A percentile compares a stretch with the other conserved stretches of the same genome.
Evolutionary conservation across 2,329 filamentous ascomycete genomes (phyloP).

Genomic region (Aspergillus fructus): DNA sequence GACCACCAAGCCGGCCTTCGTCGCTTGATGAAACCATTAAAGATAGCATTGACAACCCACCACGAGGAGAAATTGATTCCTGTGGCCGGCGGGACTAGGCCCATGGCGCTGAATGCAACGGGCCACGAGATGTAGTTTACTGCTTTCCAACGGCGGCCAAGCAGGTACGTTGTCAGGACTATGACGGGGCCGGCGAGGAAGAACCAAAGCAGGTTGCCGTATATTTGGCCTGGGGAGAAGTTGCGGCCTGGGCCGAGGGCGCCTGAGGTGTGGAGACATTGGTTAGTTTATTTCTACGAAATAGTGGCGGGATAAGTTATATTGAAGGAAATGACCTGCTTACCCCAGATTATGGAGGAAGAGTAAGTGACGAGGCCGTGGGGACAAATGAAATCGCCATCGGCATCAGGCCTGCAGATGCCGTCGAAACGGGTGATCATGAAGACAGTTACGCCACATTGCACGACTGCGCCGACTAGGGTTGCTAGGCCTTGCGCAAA

Average conservation of each 20-base stretch:
- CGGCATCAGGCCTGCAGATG: constrained; percentile 55
- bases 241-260: constrained; percentile 68
- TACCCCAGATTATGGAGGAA: constrained; percentile 69
- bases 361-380: constrained; percentile 63
- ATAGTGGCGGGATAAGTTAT: too few relatives aligned
- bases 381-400: constrained; percentile 61
- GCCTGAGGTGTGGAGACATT: constrained; percentile 21
- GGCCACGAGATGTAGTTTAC: constrained; percentile 67
- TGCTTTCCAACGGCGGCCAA: constrained; percentile 61
- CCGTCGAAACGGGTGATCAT: constrained; percentile 48
- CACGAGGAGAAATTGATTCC: constrained; percentile 70
- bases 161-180: constrained; percentile 59
- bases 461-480: constrained; percentile 50
- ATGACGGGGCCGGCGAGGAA: constrained; percentile 66
- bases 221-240: constrained; percentile 63
- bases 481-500: constrained; percentile 52
- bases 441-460: constrained; percentile 52
- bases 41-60: constrained; percentile 52
- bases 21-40: constrained; percentile 46
- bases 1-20: constrained; percentile 49
- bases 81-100: constrained; percentile 66
- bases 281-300: neutral
- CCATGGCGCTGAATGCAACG: constrained; percentile 65
- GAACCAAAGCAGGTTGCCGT: constrained; percentile 66
- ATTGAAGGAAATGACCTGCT: neutral